Conservation (phyloP, 495 filamentous ascomycete species). For the Penicillium egyptiacum region DNA sequence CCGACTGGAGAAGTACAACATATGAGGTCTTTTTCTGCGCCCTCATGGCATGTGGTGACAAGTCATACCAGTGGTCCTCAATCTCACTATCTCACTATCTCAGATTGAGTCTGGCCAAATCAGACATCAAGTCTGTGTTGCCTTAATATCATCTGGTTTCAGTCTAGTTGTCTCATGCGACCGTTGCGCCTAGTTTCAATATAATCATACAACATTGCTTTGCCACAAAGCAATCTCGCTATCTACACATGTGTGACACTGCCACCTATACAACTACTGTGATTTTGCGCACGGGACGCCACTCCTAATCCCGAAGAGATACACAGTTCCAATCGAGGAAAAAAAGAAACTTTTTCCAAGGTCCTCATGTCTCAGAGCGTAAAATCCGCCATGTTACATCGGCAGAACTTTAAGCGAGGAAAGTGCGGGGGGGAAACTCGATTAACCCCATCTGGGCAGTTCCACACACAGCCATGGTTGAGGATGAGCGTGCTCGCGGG, state of each 20-base stretch:
- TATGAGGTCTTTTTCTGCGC: not conserved
- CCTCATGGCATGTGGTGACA: not conserved
- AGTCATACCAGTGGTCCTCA: not conserved
- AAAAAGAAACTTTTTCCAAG: not conserved
- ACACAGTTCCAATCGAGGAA: not conserved
- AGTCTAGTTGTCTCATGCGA: constrained; percentile 1
- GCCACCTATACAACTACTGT: constrained; percentile 1
- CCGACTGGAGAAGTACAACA: not conserved
- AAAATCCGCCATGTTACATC: constrained; percentile 5
- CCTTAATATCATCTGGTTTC: not conserved
- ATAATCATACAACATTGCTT: not conserved
- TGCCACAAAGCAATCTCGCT: not conserved
- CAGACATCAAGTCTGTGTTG: not conserved
- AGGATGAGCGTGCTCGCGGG: not conserved
- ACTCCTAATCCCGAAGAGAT: not conserved
- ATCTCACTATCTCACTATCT: not conserved
- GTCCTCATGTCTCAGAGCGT: constrained; percentile 6
- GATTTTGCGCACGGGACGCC: constrained; percentile 7
- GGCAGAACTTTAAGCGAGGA: not conserved
- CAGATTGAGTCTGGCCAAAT: not conserved
- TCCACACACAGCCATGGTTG: constrained; percentile 14
- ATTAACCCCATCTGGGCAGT: constrained; percentile 6
- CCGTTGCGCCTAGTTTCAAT: not conserved
- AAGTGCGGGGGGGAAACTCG: constrained; percentile 24
- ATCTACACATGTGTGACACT: not conserved